phyloP scores from a whole-genome alignment of 306 rosid genomes.

The Calophaca sinica region DNA sequence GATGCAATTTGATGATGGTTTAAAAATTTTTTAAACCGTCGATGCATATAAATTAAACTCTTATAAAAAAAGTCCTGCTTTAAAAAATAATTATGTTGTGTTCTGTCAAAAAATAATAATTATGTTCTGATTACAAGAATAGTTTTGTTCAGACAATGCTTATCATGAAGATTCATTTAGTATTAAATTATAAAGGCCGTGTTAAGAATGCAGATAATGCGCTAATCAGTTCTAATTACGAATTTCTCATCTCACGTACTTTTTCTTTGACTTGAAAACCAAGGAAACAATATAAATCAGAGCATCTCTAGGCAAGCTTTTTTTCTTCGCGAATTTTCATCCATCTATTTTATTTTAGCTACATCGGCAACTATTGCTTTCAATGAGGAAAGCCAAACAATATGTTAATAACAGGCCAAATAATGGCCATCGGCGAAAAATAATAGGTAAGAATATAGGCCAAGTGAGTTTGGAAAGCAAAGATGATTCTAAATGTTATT shows the following conservation, averaged over 20 bases:
- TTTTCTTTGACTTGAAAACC: constrained; percentile 4
- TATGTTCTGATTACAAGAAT: too few relatives aligned
- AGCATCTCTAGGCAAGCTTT: background rate
- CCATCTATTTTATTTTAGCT: constrained; percentile 5
- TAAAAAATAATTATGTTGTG: too few relatives aligned
- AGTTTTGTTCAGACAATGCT: too few relatives aligned
- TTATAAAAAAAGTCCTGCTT: too few relatives aligned
- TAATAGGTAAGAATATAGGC: background rate
- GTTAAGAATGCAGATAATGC: background rate
- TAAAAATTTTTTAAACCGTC: too few relatives aligned
- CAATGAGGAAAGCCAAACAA: constrained; percentile 25
- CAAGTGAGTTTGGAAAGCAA: background rate
- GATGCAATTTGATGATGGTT: too few relatives aligned
- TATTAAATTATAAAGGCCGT: too few relatives aligned
- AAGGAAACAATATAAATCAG: constrained; percentile 53
- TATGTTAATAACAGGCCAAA: background rate
- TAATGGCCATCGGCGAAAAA: background rate
- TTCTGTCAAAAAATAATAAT: too few relatives aligned
- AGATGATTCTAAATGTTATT: constrained; percentile 27
- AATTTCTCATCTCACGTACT: too few relatives aligned
- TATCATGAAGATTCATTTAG: too few relatives aligned
- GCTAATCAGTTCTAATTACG: background rate
- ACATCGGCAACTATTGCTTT: background rate
- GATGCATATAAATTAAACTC: too few relatives aligned
- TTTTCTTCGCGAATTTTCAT: background rate